Conservation (phyloP, 805 yeast species). For the Pichia membranifaciens region DNA sequence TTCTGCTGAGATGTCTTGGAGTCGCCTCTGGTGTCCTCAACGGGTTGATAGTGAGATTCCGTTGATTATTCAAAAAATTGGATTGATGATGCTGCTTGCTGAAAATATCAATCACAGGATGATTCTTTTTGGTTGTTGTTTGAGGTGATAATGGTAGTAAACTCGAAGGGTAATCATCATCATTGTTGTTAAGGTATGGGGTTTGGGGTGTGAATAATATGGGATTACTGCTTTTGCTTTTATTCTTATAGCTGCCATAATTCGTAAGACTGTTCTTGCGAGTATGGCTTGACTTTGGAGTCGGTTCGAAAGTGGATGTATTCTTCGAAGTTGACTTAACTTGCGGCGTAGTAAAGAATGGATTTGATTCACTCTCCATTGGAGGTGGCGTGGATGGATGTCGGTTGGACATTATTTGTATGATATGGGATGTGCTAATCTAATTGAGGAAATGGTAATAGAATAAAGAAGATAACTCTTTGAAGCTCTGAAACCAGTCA, state of each 20-base stretch:
- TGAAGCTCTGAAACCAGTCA: too few relatives aligned
- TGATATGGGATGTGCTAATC: too few relatives aligned
- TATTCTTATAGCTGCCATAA: background rate
- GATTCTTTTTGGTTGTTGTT: slow-evolving; percentile 8
- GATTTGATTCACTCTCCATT: background rate
- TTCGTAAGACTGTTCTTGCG: background rate
- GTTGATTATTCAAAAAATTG: background rate
- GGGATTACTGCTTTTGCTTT: background rate
- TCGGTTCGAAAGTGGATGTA: too few relatives aligned
- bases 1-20: slow-evolving; percentile 10
- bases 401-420: slow-evolving; percentile 8
- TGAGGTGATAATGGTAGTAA: slow-evolving; percentile 11
- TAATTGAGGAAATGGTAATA: too few relatives aligned
- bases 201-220: slow-evolving; percentile 13
- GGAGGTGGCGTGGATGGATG: slow-evolving; percentile 27
- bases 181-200: slow-evolving; percentile 8
- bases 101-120: slow-evolving; percentile 1
- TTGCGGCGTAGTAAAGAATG: slow-evolving; percentile 8
- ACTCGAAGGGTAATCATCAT: background rate
- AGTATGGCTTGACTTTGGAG: too few relatives aligned
- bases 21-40: slow-evolving; percentile 17
- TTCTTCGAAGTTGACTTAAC: background rate
- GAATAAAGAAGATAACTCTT: too few relatives aligned
- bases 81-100: background rate
- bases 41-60: background rate